Conservation (phyloP, 352 stramenopile species). For the Phytophthora gonapodyides region DNA sequence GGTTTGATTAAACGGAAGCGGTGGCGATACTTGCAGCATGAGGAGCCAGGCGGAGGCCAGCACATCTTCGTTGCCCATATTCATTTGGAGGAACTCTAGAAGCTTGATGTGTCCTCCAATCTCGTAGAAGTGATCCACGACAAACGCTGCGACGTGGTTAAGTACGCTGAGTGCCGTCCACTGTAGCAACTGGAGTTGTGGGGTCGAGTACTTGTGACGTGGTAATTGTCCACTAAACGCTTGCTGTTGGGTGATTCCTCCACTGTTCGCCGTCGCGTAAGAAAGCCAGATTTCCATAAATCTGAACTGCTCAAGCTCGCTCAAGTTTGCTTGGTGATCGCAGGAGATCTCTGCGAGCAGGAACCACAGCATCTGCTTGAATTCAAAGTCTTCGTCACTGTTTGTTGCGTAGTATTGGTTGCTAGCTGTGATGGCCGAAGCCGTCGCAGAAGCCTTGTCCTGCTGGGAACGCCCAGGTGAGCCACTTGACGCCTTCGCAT, state of each 20-base stretch:
- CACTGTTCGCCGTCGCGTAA: slow-evolving; percentile 44
- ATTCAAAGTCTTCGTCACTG: slow-evolving; percentile 78
- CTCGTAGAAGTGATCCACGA: slow-evolving; percentile 67
- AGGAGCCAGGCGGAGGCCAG: slow-evolving; percentile 57
- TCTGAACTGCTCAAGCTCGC: slow-evolving; percentile 67
- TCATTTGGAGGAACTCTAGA: slow-evolving; percentile 55
- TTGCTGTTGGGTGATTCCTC: slow-evolving; percentile 9
- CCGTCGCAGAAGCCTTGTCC: slow-evolving; percentile 23
- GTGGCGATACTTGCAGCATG: slow-evolving; percentile 49
- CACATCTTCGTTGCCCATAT: slow-evolving; percentile 42
- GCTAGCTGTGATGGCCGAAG: slow-evolving; percentile 54
- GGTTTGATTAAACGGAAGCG: slow-evolving; percentile 41
- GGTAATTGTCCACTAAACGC: background rate
- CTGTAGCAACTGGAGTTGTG: slow-evolving; percentile 62
- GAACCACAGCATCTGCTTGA: slow-evolving; percentile 82
- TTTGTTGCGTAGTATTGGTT: slow-evolving; percentile 68
- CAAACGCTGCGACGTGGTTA: slow-evolving; percentile 48
- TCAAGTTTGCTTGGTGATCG: slow-evolving; percentile 57
- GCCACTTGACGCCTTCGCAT: slow-evolving; percentile 12
- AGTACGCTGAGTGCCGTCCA: slow-evolving; percentile 61
- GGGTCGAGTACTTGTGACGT: slow-evolving; percentile 43
- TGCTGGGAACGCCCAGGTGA: background rate
- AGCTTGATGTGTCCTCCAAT: slow-evolving; percentile 51
- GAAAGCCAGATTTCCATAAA: slow-evolving; percentile 66
- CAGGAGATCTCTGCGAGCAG: slow-evolving; percentile 56